Conservation (phyloP, 1,284 basidiomycete species). For the Irpex lacteus region DNA sequence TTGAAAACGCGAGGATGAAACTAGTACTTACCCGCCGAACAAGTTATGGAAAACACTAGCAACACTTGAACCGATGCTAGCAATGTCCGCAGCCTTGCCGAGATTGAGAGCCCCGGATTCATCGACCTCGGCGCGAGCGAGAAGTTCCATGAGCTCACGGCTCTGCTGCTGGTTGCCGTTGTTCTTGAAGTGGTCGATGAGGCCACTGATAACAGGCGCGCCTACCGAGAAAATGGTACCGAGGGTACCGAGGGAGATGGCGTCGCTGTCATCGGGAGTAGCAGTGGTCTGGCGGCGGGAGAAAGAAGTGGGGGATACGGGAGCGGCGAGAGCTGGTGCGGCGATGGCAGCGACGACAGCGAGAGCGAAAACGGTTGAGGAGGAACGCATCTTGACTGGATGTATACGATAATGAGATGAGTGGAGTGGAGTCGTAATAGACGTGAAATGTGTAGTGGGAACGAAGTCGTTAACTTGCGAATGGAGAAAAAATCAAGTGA, state of each 20-base stretch:
- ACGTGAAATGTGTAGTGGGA: background rate
- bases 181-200: conserved; percentile 6
- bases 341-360: background rate
- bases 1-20: too few relatives aligned
- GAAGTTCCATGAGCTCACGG: background rate
- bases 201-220: conserved; percentile 4
- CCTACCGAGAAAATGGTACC: conserved; percentile 1
- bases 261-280: conserved; percentile 1
- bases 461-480: too few relatives aligned
- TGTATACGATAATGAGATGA: background rate
- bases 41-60: background rate
- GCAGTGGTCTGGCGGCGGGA: background rate
- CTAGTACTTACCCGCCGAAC: background rate
- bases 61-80: conserved; percentile 1
- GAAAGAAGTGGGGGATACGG: background rate
- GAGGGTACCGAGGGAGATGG: conserved; percentile 8
- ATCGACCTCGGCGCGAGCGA: too few relatives aligned
- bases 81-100: too few relatives aligned
- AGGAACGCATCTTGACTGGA: conserved; percentile 2
- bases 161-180: too few relatives aligned
- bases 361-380: background rate
- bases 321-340: background rate
- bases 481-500: too few relatives aligned
- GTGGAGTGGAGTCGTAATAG: background rate
- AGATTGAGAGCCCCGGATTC: too few relatives aligned